Evolutionary conservation across 1,139 yeast species (phyloP).

Genomic region (Tardiomyces blankii): DNA sequence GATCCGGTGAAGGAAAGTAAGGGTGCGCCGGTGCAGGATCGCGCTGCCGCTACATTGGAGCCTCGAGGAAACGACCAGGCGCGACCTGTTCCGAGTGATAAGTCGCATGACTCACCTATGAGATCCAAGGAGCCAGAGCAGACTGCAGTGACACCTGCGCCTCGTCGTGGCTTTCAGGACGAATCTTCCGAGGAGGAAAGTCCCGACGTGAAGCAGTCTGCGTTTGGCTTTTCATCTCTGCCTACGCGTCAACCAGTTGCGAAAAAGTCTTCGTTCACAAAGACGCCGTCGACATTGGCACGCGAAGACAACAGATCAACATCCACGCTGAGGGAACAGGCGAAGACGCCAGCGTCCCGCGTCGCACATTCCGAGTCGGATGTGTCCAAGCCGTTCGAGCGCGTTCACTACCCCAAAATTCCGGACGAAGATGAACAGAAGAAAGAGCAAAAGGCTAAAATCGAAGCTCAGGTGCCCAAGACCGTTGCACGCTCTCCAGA

Average conservation of each 20-base stretch:
- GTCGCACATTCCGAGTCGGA: too few species aligned
- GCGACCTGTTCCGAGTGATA: too few species aligned
- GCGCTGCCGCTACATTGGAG: too few species aligned
- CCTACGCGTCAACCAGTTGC: conserved; percentile 37
- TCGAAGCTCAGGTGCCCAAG: neutral
- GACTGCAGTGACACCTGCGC: too few species aligned
- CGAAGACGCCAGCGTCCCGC: too few species aligned
- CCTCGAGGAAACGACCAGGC: too few species aligned
- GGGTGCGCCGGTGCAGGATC: too few species aligned
- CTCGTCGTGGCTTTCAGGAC: neutral
- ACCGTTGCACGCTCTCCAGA: too few species aligned
- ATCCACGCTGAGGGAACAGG: neutral
- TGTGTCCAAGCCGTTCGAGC: neutral
- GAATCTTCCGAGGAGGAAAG: conserved; percentile 8
- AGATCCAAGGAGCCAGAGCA: too few species aligned
- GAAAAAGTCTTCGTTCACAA: conserved; percentile 23
- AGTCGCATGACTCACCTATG: too few species aligned
- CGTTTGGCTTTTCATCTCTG: conserved; percentile 33
- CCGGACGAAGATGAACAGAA: neutral
- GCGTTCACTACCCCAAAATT: neutral
- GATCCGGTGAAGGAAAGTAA: too few species aligned
- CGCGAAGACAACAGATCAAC: conserved; percentile 5
- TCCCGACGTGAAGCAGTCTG: conserved; percentile 10
- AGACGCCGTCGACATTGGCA: conserved; percentile 13
- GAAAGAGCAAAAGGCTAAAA: too few species aligned